Base-by-base conservation (phyloP, 768 basidiomycete genomes). In the Daedaleopsis nitida region DNA sequence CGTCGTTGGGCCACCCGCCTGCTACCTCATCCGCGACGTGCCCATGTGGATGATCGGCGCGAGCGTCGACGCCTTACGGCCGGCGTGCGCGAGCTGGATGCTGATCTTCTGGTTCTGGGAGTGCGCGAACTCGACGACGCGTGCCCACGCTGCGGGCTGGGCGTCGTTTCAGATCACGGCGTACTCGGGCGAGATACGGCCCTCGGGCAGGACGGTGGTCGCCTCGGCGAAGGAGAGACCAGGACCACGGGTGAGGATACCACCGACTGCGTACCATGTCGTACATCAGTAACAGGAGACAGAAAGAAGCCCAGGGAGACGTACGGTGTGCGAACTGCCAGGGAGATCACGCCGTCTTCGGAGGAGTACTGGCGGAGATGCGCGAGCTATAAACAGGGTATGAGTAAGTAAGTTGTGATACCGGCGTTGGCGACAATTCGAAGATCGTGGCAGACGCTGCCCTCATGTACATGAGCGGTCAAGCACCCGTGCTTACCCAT, bases 1-100 rank as follows among this genome's bases (percentile, higher is more conserved):
- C 73, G 0, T 77, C 66, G 1, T 48, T 57, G 14, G 65, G 62
- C 67, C 65, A 72, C 10, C 85, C 85, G 14, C 79, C 79, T 1
- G 69, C 67, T 10, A 70, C 72, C 50, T 73, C 72, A 0, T 69
- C 65, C 4, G 81, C 81, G 8, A 65, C 52, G 24, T 4, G 16
- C 87, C 83, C 64, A 81, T 58, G 8, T 80, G 6, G 27, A 88
- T 68, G 86, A 87, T 91, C 0, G 86, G 86, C 0, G 84, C 80
- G 14, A 81, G 69, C 0, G 79, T 84, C 4, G 83, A 84, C 0
- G 84, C 87, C 69, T 91, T 92, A 17, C 89, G 78, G 0, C 91
- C 90, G 0, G 88, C 88, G 62, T 92, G 90, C 0, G 80, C 86
- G 13, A 92, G 80, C 69, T 92, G 91, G 52, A 92, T 85, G 10